Evolutionary conservation across 108 stramenopile genomes (phyloP), one percentile per base, ranked within the genome.

Genomic region (Chaetoceros muelleri): DNA sequence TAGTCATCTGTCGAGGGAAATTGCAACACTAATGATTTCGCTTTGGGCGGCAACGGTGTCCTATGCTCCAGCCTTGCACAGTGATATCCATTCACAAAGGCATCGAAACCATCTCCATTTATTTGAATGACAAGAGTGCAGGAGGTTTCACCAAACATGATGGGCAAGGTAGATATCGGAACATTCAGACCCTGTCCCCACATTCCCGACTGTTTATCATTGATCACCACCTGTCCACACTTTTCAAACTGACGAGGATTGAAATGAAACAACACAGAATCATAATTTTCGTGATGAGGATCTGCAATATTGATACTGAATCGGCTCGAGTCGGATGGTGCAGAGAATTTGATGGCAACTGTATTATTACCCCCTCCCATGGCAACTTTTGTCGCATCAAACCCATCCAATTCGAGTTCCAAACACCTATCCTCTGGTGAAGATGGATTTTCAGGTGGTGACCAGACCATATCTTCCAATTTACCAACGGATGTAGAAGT

Each of bases 1-100:
- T 84, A 90, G 49, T 90, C 88, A 60, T 91, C 84, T 30, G 79
- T 72, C 23, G 67, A 72, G 0, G 90, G 90, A 55, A 87, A 91
- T 53, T 91, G 85, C 26, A 91, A 44, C 48, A 68, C 54, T 46
- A 91, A 52, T 3, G 72, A 65, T 46, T 64, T 57, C 3, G 55
- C 47, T 55, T 70, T 62, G 1, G 53, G 54, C 0, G 82, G 76
- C 59, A 86, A 44, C 25, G 71, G 73, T 22, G 62, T 67, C 20
- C 85, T 61, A 66, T 91, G 90, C 47, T 91, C 90, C 30, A 87
- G 63, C 20, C 90, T 66, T 7, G 81, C 83, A 51, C 81, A 81
- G 54, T 91, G 90, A 51, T 76, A 55, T 44, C 67, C 81, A 46
- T 87, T 79, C 23, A 91, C 50, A 55, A 83, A 87, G 3, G 87